Evolutionary conservation across 1,284 basidiomycete species (phyloP).

Genomic region (Cerrena zonata): DNA sequence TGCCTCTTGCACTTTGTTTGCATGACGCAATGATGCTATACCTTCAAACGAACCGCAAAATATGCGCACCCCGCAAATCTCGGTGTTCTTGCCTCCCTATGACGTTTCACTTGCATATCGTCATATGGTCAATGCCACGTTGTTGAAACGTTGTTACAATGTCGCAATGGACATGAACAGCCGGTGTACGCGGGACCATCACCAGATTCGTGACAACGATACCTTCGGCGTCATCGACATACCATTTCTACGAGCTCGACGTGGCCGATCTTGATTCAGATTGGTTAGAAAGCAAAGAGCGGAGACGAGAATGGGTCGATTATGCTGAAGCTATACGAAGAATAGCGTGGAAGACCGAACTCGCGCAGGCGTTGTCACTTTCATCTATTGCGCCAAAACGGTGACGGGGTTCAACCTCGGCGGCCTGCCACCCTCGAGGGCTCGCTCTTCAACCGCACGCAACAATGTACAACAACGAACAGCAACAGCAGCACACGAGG

Average conservation of each 20-base stretch:
- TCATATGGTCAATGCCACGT: background rate
- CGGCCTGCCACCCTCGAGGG: background rate
- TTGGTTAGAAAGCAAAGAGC: constrained; percentile 73
- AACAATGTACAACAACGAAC: too few species aligned
- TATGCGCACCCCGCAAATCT: background rate
- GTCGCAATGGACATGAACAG: constrained; percentile 32
- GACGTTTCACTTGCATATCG: background rate
- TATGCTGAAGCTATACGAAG: constrained; percentile 69
- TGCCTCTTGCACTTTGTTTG: constrained; percentile 9
- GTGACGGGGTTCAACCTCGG: constrained; percentile 14
- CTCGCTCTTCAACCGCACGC: too few species aligned
- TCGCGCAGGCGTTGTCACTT: constrained; percentile 63
- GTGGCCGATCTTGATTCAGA: constrained; percentile 65
- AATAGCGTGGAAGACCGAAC: constrained; percentile 73
- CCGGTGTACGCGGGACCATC: constrained; percentile 74
- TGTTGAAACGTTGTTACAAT: background rate
- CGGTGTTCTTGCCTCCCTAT: background rate
- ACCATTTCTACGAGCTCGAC: constrained; percentile 83
- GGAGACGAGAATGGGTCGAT: constrained; percentile 78
- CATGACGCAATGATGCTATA: constrained; percentile 3
- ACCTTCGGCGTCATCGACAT: constrained; percentile 67
- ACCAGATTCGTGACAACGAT: constrained; percentile 74
- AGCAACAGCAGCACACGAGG: too few species aligned
- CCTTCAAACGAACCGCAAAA: constrained; percentile 6
- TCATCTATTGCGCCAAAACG: constrained; percentile 56